Evolutionary conservation across 1,284 basidiomycete species (phyloP).

Genomic region (Ustilago hordei): DNA sequence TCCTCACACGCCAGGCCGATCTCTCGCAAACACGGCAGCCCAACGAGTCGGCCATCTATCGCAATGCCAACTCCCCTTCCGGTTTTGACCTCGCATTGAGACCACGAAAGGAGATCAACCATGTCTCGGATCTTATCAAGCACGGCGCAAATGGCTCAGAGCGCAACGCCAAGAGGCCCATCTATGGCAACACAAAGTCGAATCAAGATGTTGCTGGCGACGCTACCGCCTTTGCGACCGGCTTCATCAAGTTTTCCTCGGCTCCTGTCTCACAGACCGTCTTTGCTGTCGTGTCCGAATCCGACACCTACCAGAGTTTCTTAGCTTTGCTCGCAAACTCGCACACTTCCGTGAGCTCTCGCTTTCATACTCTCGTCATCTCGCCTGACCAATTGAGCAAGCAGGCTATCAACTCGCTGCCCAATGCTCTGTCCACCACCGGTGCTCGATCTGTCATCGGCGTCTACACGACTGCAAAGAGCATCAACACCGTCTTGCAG

Average conservation of each 20-base stretch:
- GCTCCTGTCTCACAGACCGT: slow-evolving; percentile 33
- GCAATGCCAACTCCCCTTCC: slow-evolving; percentile 66
- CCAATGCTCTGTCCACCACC: slow-evolving; percentile 12
- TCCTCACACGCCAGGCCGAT: slow-evolving; percentile 65
- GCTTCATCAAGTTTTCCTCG: slow-evolving; percentile 47
- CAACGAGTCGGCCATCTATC: slow-evolving; percentile 63
- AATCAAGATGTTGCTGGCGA: slow-evolving; percentile 50
- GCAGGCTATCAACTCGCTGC: slow-evolving; percentile 21
- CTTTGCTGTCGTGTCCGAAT: slow-evolving; percentile 45
- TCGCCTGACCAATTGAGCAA: slow-evolving; percentile 28
- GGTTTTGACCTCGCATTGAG: slow-evolving; percentile 65
- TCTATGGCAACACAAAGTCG: slow-evolving; percentile 44
- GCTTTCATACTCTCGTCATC: slow-evolving; percentile 47
- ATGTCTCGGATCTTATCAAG: slow-evolving; percentile 53
- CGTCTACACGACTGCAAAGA: slow-evolving; percentile 48
- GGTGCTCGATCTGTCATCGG: slow-evolving; percentile 41
- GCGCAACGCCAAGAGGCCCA: slow-evolving; percentile 17
- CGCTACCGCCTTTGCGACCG: slow-evolving; percentile 51
- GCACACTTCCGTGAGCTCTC: slow-evolving; percentile 36
- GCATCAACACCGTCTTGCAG: slow-evolving; percentile 30
- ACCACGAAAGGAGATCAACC: slow-evolving; percentile 51
- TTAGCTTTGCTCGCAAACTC: slow-evolving; percentile 48
- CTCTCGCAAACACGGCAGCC: slow-evolving; percentile 59
- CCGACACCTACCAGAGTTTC: slow-evolving; percentile 43
- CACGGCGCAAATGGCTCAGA: slow-evolving; percentile 42